These are phyloP conservation scores for Colletotrichum sp. DNA, from an alignment of 2,329 filamentous ascomycete species.

Conservation along the genomic window DNA sequence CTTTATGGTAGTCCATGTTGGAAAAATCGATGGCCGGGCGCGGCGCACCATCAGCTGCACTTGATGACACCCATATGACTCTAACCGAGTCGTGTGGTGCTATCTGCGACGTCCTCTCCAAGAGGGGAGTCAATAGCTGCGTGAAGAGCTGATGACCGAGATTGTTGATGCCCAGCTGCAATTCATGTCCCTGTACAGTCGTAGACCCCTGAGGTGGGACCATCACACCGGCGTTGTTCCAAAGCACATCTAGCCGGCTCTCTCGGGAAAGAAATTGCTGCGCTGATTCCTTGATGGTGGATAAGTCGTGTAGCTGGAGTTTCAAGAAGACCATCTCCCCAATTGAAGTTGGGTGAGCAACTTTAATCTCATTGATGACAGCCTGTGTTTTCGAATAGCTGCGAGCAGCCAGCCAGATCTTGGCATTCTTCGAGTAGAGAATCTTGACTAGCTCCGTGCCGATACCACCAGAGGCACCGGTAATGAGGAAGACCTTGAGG, in stretches of 20 bases:
- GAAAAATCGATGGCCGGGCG: background rate
- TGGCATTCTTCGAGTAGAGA: background rate
- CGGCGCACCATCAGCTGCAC: background rate
- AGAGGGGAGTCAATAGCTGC: accelerated
- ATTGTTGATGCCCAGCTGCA: background rate
- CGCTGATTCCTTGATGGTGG: background rate
- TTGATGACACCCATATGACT: background rate
- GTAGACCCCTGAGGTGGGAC: background rate
- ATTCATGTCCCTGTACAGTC: background rate
- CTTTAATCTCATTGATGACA: background rate
- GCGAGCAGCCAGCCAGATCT: background rate
- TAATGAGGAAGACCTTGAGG: background rate
- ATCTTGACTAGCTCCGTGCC: background rate
- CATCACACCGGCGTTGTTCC: background rate
- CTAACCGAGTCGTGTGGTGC: accelerated
- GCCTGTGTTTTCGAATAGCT: background rate
- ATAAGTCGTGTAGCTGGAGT: background rate
- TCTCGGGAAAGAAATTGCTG: background rate
- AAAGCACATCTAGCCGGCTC: background rate
- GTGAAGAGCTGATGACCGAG: background rate
- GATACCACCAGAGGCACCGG: background rate
- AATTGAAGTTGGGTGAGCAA: background rate
- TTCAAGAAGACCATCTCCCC: background rate
- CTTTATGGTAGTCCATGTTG: background rate
- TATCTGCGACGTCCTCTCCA: accelerated